Evolutionary conservation across 1,284 basidiomycete species (phyloP).

Genomic region (Phellopilus nigrolimitatus): DNA sequence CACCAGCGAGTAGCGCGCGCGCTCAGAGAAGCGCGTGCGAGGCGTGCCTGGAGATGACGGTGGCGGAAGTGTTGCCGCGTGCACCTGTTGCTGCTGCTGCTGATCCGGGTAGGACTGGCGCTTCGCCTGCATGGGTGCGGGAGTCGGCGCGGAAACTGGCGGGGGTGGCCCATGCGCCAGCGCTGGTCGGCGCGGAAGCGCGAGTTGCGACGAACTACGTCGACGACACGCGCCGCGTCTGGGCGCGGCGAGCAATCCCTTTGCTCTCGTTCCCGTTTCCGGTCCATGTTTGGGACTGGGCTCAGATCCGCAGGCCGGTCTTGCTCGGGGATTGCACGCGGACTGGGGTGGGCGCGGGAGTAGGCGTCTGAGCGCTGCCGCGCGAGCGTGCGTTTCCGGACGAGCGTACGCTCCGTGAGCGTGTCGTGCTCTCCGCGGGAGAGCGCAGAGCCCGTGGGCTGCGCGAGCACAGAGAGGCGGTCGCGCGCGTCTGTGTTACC

Average conservation of each 20-base stretch:
- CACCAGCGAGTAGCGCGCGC: no score
- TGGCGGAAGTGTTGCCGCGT: constrained; percentile 1
- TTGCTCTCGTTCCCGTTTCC: no score
- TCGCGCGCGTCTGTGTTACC: constrained; percentile 78
- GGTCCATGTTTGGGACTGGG: no score
- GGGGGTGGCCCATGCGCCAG: constrained; percentile 13
- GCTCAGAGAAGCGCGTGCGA: no score
- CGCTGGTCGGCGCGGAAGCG: constrained; percentile 16
- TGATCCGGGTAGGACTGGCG: constrained; percentile 7
- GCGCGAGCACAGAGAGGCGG: constrained; percentile 66
- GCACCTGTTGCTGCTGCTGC: constrained; percentile 9
- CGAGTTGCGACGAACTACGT: constrained; percentile 32
- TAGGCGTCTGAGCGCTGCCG: constrained; percentile 58
- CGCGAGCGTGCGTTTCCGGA: constrained; percentile 81
- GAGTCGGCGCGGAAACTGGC: constrained; percentile 19
- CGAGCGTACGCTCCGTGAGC: constrained; percentile 75
- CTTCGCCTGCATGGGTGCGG: background rate
- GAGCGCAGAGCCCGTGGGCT: constrained; percentile 54
- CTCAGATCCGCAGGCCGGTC: no score
- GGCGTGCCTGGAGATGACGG: background rate
- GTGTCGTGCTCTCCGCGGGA: constrained; percentile 80
- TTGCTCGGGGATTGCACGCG: constrained; percentile 16
- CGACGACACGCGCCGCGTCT: constrained; percentile 29
- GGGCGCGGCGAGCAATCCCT: no score
- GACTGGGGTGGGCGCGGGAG: constrained; percentile 24